phyloP scores from a whole-genome alignment of 805 yeast species.

The Hanseniaspora jakobsenii region DNA sequence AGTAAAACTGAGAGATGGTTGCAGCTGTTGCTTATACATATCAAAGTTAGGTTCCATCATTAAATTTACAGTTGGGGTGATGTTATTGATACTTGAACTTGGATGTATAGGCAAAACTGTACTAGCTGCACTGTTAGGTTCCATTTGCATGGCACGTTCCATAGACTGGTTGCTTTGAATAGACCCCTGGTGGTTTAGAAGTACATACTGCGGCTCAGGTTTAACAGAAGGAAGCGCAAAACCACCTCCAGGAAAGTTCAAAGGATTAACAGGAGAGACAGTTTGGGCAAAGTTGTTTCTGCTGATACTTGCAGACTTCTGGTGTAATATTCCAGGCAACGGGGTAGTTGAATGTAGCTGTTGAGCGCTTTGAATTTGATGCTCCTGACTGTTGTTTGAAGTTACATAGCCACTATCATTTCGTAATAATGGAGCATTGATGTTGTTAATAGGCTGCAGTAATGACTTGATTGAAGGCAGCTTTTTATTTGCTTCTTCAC shows the following conservation, averaged over 20 bases:
- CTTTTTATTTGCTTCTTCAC: not conserved
- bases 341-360: slow-evolving; percentile 1
- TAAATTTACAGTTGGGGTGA: too few relatives aligned
- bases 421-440: not conserved
- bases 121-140: too few relatives aligned
- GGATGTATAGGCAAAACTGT: too few relatives aligned
- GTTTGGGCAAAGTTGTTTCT: not conserved
- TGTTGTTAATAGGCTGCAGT: not conserved
- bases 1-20: too few relatives aligned
- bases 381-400: not conserved
- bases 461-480: slow-evolving; percentile 7
- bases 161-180: too few relatives aligned
- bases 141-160: too few relatives aligned
- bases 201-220: too few relatives aligned
- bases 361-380: not conserved
- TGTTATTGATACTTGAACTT: too few relatives aligned
- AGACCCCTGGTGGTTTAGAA: too few relatives aligned
- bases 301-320: too few relatives aligned
- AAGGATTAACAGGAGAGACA: not conserved
- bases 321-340: slow-evolving; percentile 6
- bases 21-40: not conserved
- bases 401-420: not conserved
- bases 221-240: too few relatives aligned
- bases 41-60: not conserved
- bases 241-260: not conserved